Base-by-base conservation (phyloP, 768 basidiomycete genomes). In the Termitomyces sp. region DNA sequence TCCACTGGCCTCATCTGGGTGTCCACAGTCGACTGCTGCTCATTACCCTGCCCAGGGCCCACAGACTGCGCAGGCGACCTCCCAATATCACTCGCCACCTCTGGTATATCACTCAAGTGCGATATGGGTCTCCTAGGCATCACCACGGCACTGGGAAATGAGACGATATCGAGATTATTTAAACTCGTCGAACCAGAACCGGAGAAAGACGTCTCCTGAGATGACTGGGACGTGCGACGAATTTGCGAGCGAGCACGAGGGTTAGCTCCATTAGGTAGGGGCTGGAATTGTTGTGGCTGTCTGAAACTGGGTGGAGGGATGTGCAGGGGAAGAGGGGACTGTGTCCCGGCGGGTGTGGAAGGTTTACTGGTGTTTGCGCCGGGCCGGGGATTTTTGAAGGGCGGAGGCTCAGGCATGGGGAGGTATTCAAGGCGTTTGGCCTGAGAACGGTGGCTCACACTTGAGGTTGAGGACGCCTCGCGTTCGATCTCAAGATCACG, bases 101-200 rank as follows among this genome's bases (percentile, higher is more conserved):
- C 65, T 0, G 64, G 62, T 16, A 67, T 67, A 31, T 59, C 64
- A 42, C 64, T 64, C 24, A 67, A 46, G 12, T 55, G 51, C 27
- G 29, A 47, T 24, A 14, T 20, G 18, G 24, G 1, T 52, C 50
- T 37, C 24, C 16, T 36, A 24, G 49, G 22, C 24, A 54, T 27
- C 14, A 20, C n/a, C 2, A n/a, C 14, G 7, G 13, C 41, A 20
- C n/a, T n/a, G n/a, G 60, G 62, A 55, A 61, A 64, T 24, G 60
- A 52, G 27, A 65, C 42, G 14, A 65, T 61, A 27, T 62, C 64
- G 5, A 63, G 47, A 44, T 62, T 58, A 4, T 56, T 57, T 24
- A 63, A 51, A 10, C 51, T 52, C 18, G 51, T 39, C 7, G 56
- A 56, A 13, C 58, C 60, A 2, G 61, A 61, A n/a, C 56, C 49